phyloP scores from a whole-genome alignment of 179 eudicot species.

The Pouteria campechiana region DNA sequence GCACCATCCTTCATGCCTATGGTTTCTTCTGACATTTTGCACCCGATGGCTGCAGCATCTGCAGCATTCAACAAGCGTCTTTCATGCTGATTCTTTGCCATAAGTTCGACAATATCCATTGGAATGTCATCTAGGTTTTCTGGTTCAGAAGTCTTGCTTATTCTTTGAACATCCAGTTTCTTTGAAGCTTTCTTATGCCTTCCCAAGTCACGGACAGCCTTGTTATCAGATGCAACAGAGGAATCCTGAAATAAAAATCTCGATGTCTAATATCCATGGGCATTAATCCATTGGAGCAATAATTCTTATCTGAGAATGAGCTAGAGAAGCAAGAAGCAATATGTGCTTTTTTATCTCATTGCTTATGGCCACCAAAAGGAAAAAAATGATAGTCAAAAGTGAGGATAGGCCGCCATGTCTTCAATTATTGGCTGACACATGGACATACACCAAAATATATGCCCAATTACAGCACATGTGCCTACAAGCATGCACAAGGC shows the following conservation, averaged over 20 bases:
- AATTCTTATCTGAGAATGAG: too few species aligned
- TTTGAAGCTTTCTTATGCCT: slow-evolving; percentile 5
- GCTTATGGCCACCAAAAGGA: too few species aligned
- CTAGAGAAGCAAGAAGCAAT: too few species aligned
- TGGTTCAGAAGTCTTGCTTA: not conserved
- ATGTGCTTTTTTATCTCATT: too few species aligned
- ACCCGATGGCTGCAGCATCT: slow-evolving; percentile 2
- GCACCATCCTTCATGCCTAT: slow-evolving; percentile 1
- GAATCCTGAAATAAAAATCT: slow-evolving; percentile 15
- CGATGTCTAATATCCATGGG: too few species aligned
- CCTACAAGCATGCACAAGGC: too few species aligned
- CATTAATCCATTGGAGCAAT: too few species aligned
- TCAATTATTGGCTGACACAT: too few species aligned
- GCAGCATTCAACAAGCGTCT: slow-evolving; percentile 12
- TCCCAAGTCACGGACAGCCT: slow-evolving; percentile 8
- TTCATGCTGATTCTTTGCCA: slow-evolving; percentile 36
- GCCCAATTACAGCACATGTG: too few species aligned
- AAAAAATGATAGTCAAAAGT: too few species aligned
- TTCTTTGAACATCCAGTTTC: not conserved
- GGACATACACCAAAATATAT: too few species aligned
- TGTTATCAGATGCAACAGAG: slow-evolving; percentile 7
- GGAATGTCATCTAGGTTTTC: slow-evolving; percentile 32
- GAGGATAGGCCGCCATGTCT: too few species aligned
- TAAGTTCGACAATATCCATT: slow-evolving; percentile 39
- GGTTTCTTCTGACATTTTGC: not conserved